phyloP scores from a whole-genome alignment of 2,329 filamentous ascomycete species.

The Fusarium hostae region DNA sequence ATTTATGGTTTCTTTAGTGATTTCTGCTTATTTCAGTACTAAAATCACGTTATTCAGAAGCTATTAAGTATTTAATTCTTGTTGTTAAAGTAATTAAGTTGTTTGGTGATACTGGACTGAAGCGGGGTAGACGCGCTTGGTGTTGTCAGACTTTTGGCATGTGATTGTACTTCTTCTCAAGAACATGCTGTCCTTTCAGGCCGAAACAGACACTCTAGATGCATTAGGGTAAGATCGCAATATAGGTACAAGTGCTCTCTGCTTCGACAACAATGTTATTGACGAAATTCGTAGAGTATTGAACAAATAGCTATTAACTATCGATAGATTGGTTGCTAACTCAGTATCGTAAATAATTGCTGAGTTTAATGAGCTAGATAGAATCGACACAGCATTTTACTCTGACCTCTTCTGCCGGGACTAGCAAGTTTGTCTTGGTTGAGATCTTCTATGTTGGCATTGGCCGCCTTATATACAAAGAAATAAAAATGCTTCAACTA shows the following conservation, averaged over 20 bases:
- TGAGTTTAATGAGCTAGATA: neutral
- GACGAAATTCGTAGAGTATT: neutral
- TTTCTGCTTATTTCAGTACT: no score
- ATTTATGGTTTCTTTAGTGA: no score
- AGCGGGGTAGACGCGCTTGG: no score
- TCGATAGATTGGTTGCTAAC: neutral
- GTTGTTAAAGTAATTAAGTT: no score
- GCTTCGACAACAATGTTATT: neutral
- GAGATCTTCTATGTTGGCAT: neutral
- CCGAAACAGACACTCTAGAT: neutral
- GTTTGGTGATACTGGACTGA: no score
- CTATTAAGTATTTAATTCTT: no score
- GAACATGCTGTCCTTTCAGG: neutral
- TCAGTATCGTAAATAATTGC: neutral
- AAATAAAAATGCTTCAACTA: neutral
- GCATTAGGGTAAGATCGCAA: neutral
- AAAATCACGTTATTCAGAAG: no score
- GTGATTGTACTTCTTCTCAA: neutral
- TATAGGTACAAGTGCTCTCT: neutral
- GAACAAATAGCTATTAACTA: neutral
- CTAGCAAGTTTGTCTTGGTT: neutral
- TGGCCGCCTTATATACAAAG: neutral
- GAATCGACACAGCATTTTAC: neutral
- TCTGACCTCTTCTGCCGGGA: neutral
- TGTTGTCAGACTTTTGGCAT: no score